phyloP scores from a whole-genome alignment of 106 monocot species.

The Dendrobium officinale region DNA sequence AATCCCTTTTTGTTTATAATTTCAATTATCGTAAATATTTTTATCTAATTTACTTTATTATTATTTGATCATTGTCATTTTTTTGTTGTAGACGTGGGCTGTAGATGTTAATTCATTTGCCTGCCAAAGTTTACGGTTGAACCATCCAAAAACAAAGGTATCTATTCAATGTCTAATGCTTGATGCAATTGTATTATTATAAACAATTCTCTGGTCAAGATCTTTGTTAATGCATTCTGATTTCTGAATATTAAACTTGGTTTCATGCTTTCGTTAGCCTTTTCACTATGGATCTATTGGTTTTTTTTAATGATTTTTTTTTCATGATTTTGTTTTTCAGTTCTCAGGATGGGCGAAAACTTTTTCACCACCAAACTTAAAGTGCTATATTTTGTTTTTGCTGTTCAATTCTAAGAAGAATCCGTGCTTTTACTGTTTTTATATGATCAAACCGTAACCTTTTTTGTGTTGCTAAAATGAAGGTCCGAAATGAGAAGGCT shows the following conservation, averaged over 20 bases:
- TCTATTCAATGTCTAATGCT: background rate
- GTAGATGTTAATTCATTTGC: slow-evolving; percentile 30
- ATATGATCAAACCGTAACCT: background rate
- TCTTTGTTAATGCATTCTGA: background rate
- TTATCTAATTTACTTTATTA: background rate
- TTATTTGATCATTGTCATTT: background rate
- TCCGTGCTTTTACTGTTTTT: background rate
- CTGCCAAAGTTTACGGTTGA: slow-evolving; percentile 26
- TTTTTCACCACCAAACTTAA: background rate
- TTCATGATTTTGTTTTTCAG: background rate
- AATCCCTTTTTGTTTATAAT: background rate
- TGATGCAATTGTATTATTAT: background rate
- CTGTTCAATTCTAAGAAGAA: background rate
- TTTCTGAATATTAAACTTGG: background rate
- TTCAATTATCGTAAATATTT: background rate
- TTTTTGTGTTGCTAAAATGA: background rate
- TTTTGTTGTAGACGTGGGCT: slow-evolving; percentile 30
- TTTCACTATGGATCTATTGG: background rate
- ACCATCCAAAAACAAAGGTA: slow-evolving; percentile 31
- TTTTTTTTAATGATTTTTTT: background rate
- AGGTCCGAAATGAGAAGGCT: slow-evolving; percentile 92
- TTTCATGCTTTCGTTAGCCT: background rate
- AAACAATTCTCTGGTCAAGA: background rate
- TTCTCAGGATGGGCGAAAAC: background rate
- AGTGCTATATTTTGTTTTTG: background rate